Conservation (phyloP, 164 flowering plant genomes). For the Vitis labrusca region DNA sequence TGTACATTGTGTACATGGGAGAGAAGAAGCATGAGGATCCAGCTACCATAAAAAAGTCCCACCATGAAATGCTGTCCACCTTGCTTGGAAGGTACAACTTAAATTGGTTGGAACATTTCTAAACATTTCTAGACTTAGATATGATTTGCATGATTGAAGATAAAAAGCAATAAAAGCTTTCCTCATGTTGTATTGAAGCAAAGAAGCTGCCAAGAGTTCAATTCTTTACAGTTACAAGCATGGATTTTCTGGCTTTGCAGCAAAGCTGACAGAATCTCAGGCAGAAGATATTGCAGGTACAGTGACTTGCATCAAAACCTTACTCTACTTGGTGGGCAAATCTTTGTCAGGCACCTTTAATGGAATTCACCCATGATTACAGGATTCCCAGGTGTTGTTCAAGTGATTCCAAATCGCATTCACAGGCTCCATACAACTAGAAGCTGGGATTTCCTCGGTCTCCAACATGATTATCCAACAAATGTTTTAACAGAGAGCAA, state of each 20-base stretch:
- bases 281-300: constrained; percentile 32
- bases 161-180: neutral
- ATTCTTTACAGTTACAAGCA: constrained; percentile 43
- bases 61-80: constrained; percentile 27
- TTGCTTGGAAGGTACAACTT: constrained; percentile 28
- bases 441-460: constrained; percentile 52
- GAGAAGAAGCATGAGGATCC: constrained; percentile 29
- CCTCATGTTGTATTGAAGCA: constrained; percentile 18
- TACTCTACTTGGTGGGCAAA: neutral
- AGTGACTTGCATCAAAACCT: neutral
- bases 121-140: neutral
- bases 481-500: constrained; percentile 19
- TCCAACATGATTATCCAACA: constrained; percentile 10
- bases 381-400: constrained; percentile 40
- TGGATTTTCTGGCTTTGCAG: constrained; percentile 50
- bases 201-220: constrained; percentile 33
- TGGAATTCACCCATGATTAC: neutral
- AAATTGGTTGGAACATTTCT: neutral
- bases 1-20: constrained; percentile 34
- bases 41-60: constrained; percentile 9
- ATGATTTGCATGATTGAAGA: neutral
- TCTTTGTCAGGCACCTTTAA: neutral
- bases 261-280: constrained; percentile 31
- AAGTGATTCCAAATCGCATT: constrained; percentile 28
- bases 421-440: constrained; percentile 45